Evolutionary conservation across 108 stramenopile genomes (phyloP).

Genomic region (Nitzschia putrida): DNA sequence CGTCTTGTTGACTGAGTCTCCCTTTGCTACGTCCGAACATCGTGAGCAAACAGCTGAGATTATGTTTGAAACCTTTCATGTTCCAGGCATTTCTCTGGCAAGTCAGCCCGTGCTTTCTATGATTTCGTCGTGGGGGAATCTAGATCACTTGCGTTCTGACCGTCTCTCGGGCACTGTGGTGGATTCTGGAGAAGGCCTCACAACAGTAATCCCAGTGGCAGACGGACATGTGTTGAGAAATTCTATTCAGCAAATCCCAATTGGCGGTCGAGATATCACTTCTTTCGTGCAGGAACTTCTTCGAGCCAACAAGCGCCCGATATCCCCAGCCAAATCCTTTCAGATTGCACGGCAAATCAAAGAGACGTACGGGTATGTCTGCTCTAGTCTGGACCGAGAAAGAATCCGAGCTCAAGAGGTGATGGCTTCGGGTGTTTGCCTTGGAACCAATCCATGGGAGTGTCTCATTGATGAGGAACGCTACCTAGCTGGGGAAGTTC

Average conservation of each 20-base stretch:
- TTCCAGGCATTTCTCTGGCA: conserved; percentile 98
- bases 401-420: conserved; percentile 82
- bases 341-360: conserved; percentile 87
- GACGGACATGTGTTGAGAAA: conserved; percentile 90
- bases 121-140: conserved; percentile 72
- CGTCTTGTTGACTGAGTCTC: conserved; percentile 96
- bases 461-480: conserved; percentile 85
- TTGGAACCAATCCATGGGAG: conserved; percentile 79
- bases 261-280: conserved; percentile 87
- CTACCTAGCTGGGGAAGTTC: conserved; percentile 84
- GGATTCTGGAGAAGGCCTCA: conserved; percentile 85
- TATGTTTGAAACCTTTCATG: conserved; percentile 99
- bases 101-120: conserved; percentile 94
- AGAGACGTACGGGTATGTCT: conserved; percentile 81
- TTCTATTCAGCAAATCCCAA: conserved; percentile 80
- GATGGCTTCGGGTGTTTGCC: conserved; percentile 68
- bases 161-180: conserved; percentile 88
- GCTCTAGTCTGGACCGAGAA: conserved; percentile 80
- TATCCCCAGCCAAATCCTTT: not conserved
- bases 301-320: not conserved
- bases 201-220: conserved; percentile 90
- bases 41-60: conserved; percentile 98
- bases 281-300: conserved; percentile 88
- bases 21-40: conserved; percentile 97
- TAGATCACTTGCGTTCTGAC: conserved; percentile 11